Conservation (phyloP, 2,329 filamentous ascomycete genomes). For the Xylogone sp. region DNA sequence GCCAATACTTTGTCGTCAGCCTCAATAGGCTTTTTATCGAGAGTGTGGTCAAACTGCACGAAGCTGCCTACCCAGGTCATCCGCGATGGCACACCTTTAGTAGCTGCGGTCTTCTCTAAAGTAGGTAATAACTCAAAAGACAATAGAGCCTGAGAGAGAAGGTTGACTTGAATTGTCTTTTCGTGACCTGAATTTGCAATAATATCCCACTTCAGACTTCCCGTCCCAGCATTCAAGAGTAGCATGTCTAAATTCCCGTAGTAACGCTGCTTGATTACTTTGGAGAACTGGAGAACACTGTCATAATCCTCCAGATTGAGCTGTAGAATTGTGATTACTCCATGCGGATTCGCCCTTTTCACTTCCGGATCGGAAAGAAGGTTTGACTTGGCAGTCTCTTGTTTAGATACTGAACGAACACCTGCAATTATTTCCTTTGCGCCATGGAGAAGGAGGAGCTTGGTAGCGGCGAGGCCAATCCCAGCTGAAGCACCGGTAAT, state of each 20-base stretch:
- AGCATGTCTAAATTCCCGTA: conserved; percentile 8
- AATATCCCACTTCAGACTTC: conserved; percentile 4
- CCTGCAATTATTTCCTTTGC: conserved; percentile 6
- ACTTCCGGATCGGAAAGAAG: conserved; percentile 5
- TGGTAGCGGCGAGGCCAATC: conserved; percentile 6
- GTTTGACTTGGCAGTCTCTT: background rate
- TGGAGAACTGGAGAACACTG: conserved; percentile 1
- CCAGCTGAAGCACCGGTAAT: conserved; percentile 8
- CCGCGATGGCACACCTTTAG: conserved; percentile 1
- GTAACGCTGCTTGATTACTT: conserved; percentile 4
- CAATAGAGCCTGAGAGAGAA: conserved; percentile 20
- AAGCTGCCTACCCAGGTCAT: conserved; percentile 7
- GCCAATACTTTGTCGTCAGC: background rate
- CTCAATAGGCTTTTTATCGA: conserved; percentile 3
- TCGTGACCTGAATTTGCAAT: conserved; percentile 12
- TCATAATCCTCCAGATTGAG: conserved; percentile 5
- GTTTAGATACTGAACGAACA: conserved; percentile 6
- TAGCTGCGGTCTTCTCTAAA: conserved; percentile 9
- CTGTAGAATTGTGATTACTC: conserved; percentile 4
- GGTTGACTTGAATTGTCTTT: conserved; percentile 20
- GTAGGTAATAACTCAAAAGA: conserved; percentile 17
- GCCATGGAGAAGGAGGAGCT: conserved; percentile 3
- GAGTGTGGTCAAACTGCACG: conserved; percentile 8
- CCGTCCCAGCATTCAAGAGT: conserved; percentile 12
- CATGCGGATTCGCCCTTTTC: conserved; percentile 1